Base-by-base conservation (phyloP, 2,329 filamentous ascomycete species). In the Calonectria honghensis region DNA sequence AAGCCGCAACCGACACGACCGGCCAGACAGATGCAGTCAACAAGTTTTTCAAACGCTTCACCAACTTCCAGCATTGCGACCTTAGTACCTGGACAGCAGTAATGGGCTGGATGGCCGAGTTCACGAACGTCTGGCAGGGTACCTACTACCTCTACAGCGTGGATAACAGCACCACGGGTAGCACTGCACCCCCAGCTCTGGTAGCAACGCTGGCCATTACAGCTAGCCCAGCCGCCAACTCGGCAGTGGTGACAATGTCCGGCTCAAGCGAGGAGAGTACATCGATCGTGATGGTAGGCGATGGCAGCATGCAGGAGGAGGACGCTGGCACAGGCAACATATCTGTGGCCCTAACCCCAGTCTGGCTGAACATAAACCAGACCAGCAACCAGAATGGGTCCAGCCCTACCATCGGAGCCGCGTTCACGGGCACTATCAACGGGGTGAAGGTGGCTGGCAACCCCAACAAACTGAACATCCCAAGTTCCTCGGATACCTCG, bases 381-480 rank as follows among this genome's bases (percentile, higher is more conserved):
- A 65, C 61, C 61, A 65, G 61, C 61, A 39, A 65, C 27, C 24
- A 65, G 39, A 31, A 35, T 65, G 61, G 61, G 61, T 35, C 11
- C 61, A 50, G 14, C 41, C 35, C 6, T 65, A 41, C 50, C 41
- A 65, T 65, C 35, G 61, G 61, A 32, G 61, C 61, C 50, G 61
- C 61, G 39, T 65, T 65, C 61, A 24, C 27, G 27, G 61, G 61
- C 61, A 65, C 61, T 5, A 32, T 65, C 61, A 65, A 35, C 41
- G 61, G 27, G 39, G 24, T 65, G 6, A 50, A 50, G 11, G 61
- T 65, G 61, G 27, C 41, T 65, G 61, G 61, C 27, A 65, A 50
- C 61, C 39, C 35, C 61, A 65, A 65, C 50, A 18, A 65, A 27
- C 39, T 65, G 39, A 18, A 27, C 61, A 65, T 65, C 61, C 61